Conservation (phyloP, 441 rosid species). For the Syzygium syzygioides region DNA sequence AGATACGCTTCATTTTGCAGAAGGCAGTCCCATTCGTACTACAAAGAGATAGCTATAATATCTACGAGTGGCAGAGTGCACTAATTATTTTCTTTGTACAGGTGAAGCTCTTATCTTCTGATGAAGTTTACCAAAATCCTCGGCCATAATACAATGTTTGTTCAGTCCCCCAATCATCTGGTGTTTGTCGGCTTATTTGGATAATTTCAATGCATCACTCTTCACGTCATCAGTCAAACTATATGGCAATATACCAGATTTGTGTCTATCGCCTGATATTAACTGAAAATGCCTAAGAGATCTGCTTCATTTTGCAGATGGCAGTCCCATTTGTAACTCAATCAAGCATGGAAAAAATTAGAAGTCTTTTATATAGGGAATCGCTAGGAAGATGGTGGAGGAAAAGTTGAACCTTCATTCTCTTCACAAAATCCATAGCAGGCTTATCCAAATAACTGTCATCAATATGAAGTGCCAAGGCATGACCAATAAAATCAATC, state of each 20-base stretch:
- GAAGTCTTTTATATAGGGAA: background rate
- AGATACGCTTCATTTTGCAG: background rate
- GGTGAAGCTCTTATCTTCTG: background rate
- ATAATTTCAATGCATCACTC: background rate
- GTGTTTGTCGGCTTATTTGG: background rate
- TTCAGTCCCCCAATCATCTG: background rate
- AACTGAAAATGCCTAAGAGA: background rate
- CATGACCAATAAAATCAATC: constrained; percentile 69
- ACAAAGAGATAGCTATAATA: background rate
- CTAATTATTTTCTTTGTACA: background rate
- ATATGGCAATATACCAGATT: background rate
- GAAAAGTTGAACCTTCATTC: constrained; percentile 40
- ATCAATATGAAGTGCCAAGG: constrained; percentile 62
- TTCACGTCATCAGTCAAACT: background rate
- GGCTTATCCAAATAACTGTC: constrained; percentile 63
- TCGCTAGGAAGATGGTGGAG: background rate
- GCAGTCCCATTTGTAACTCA: background rate
- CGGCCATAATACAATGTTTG: background rate
- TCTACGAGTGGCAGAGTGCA: background rate
- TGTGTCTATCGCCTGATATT: background rate
- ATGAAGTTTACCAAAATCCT: background rate
- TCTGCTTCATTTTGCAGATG: background rate
- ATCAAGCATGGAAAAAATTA: background rate
- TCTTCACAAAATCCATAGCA: constrained; percentile 57
- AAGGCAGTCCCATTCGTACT: background rate